Base-by-base conservation (phyloP, 805 yeast species). In the Jamesozyma rosinii region DNA sequence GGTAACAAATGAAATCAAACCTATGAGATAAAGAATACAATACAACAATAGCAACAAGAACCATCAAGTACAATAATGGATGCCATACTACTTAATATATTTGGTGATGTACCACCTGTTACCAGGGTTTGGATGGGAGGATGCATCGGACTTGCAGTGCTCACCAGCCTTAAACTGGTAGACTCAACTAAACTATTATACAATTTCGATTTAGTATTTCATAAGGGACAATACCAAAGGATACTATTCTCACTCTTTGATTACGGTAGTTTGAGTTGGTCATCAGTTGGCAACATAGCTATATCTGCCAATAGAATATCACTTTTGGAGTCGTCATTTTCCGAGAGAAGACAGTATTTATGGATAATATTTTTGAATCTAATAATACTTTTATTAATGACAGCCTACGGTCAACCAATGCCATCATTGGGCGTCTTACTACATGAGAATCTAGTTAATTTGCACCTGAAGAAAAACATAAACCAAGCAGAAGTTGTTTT, bases 41-140 rank as follows among this genome's bases (percentile, higher is more conserved):
- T n/a, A 14, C 6, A 11, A 30, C 18, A 11, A 5, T 30, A n/a
- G 35, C 19, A n/a, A 32, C 18, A 9, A 32, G n/a, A 34, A 31
- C n/a, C 6, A 31, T 8, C 5, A 33, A 33, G 3, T 35, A 18
- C 4, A 19, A 29, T 5, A 17, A 35, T 59, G 65, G 66, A 62
- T 42, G 59, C 53, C 6, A 41, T 59, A 14, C 17, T 59, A 24
- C 36, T 58, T 17, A 55, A 61, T 44, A 30, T 59, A 20, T 40
- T 59, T 9, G 61, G 52, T 11, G 61, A 55, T 37, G 45, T 58
- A 3, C 76, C 76, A 0, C 62, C 66, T 2, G 68, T 71, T 11
- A 71, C 76, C 1, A 59, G 69, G 45, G 35, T 54, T 1, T 67
- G 68, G 62, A 49, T 63, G 2, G 21, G 62, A 0, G 69, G 70